A percentile compares a stretch with the other conserved stretches of the same genome.
These are phyloP conservation scores for Colletotrichum echinochloae DNA, from an alignment of 2,329 filamentous ascomycete genomes.

Conservation along the genomic window DNA sequence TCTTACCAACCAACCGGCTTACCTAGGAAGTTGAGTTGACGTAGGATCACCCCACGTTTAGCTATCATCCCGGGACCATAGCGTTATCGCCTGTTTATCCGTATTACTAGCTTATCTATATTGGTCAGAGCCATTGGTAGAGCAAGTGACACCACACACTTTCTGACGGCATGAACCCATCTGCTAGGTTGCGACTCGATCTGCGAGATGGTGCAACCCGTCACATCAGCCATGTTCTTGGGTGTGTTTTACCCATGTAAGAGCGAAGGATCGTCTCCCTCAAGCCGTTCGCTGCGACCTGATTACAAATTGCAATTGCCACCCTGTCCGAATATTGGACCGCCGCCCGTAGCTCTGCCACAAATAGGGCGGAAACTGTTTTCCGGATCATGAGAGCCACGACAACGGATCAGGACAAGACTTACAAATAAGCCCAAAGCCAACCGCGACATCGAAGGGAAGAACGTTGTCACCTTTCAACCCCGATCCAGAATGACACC, in stretches of 20 bases:
- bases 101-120: too few species aligned
- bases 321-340: background rate
- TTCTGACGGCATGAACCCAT: too few species aligned
- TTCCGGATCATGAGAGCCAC: background rate
- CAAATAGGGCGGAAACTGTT: background rate
- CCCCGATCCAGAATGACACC: constrained; percentile 6
- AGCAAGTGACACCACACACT: too few species aligned
- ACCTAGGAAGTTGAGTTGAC: too few species aligned
- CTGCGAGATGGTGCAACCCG: background rate
- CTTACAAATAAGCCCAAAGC: constrained; percentile 8
- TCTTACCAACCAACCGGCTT: too few species aligned
- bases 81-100: too few species aligned
- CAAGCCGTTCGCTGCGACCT: too few species aligned
- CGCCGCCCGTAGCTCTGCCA: background rate
- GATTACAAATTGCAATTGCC: background rate
- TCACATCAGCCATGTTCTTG: background rate
- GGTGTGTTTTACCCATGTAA: too few species aligned
- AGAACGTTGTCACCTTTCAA: background rate
- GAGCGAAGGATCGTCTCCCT: background rate
- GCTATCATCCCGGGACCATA: too few species aligned
- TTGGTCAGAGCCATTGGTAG: too few species aligned
- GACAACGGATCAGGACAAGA: too few species aligned
- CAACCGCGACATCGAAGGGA: background rate
- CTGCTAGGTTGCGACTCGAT: constrained; percentile 2
- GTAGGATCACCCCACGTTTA: too few species aligned